Base-by-base conservation (phyloP, 2,329 filamentous ascomycete species). In the Catunica adiposa region DNA sequence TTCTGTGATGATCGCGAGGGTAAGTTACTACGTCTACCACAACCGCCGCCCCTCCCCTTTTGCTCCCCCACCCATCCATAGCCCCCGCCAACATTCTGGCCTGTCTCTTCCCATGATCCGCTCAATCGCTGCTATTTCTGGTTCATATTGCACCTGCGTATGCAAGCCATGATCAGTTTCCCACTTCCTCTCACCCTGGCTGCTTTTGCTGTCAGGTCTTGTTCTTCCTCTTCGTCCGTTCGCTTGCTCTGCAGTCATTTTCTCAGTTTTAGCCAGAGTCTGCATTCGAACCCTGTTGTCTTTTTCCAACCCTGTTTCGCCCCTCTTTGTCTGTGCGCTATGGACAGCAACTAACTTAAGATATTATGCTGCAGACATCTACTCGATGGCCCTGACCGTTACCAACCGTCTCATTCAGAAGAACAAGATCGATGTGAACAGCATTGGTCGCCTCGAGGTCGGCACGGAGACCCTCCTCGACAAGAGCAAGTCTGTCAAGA, bases 401-500 rank as follows among this genome's bases (percentile, higher is more conserved):
- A 78, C 83, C 62, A 84, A 85, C 63, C 84, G 81, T 67, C 81
- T 92, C 62, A 73, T 92, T 64, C 79, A 79, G 70, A 90, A 90
- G 70, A 89, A 90, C 78, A 80, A 82, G 65, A 82, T 92, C 70
- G 85, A 92, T 70, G 71, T 80, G 65, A 82, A 83, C 70, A 80
- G 80, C 60, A 80, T 90, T 66, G 86, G 86, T 62, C 83, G 85
- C 64, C 76, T 90, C 65, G 86, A 90, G 73, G 86, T 90, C 64
- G 86, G 86, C 65, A 90, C 86, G 55, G 86, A 90, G 77, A 90
- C 86, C 61, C 74, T 90, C 56, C 74, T 90, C 65, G 86, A 90
- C 78, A 90, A 90, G 76, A 89, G 86, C 67, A 90, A 90, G 77
- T 89, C 86, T 48, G 86, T 89, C 73, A 90, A 90, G 78, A 84